A percentile compares a stretch with the other conserved stretches of the same genome.
phyloP scores from a whole-genome alignment of 2,329 filamentous ascomycete genomes.

The Stagonosporopsis tanaceti region DNA sequence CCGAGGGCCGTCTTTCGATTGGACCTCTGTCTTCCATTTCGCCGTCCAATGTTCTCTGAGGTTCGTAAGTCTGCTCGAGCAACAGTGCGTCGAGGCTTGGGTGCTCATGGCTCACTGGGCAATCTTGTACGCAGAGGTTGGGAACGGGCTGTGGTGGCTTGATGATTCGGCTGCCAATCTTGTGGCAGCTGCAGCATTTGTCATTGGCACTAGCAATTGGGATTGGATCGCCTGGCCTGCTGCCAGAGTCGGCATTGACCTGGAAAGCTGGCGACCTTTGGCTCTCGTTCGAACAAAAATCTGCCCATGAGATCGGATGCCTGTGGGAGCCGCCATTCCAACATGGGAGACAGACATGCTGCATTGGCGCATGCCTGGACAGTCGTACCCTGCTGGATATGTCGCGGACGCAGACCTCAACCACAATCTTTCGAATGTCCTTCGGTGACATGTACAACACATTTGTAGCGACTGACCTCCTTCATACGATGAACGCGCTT shows the following conservation, averaged over 20 bases:
- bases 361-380: neutral
- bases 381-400: neutral
- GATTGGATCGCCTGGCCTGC: conserved; percentile 38
- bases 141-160: conserved; percentile 31
- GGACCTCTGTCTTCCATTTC: conserved; percentile 32
- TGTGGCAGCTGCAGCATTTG: conserved; percentile 32
- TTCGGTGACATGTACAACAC: neutral
- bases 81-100: conserved; percentile 35
- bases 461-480: neutral
- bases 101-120: conserved; percentile 41
- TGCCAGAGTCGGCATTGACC: conserved; percentile 25
- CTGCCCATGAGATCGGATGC: neutral
- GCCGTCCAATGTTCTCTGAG: conserved; percentile 22
- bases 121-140: conserved; percentile 28
- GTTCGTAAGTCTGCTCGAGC: conserved; percentile 32
- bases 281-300: conserved; percentile 1
- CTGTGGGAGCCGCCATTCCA: neutral
- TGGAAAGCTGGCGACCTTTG: conserved; percentile 21
- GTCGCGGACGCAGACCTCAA: neutral
- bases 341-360: neutral
- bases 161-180: conserved; percentile 29
- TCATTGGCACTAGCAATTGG: conserved; percentile 34
- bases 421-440: neutral
- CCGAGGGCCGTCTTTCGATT: conserved; percentile 23
- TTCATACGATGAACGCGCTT: neutral